These are phyloP conservation scores for Adansonia rubrostipa DNA, from an alignment of 441 rosid genomes.

Conservation along the genomic window DNA sequence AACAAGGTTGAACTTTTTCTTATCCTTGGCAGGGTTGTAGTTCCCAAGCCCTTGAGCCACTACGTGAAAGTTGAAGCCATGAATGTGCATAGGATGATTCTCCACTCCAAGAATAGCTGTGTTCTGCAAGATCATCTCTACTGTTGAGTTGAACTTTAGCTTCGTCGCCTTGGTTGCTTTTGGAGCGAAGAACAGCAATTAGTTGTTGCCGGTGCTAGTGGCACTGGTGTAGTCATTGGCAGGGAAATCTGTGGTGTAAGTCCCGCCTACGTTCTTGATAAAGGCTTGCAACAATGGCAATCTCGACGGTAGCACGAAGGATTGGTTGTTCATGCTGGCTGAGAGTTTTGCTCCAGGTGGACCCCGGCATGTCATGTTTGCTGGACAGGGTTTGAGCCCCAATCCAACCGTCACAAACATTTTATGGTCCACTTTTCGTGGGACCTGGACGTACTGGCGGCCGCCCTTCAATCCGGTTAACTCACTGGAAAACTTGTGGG, in stretches of 20 bases:
- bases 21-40: slow-evolving; percentile 48
- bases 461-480: background rate
- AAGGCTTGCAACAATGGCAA: slow-evolving; percentile 1
- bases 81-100: slow-evolving; percentile 31
- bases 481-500: background rate
- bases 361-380: background rate
- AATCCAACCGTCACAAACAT: background rate
- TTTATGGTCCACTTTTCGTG: background rate
- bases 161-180: background rate
- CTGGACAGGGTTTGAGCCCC: background rate
- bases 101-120: background rate
- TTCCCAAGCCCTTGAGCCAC: slow-evolving; percentile 91
- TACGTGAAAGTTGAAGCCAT: slow-evolving; percentile 75
- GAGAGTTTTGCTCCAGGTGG: background rate
- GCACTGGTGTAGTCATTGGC: slow-evolving; percentile 16
- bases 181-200: background rate
- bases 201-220: background rate
- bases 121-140: slow-evolving; percentile 9
- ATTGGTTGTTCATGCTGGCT: slow-evolving; percentile 13
- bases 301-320: background rate
- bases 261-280: background rate
- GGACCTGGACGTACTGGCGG: background rate
- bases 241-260: slow-evolving; percentile 8
- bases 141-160: slow-evolving; percentile 6
- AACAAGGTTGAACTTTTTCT: slow-evolving; percentile 39